These are phyloP conservation scores for Amanita phalloides DNA, from an alignment of 768 basidiomycete species.

Conservation along the genomic window DNA sequence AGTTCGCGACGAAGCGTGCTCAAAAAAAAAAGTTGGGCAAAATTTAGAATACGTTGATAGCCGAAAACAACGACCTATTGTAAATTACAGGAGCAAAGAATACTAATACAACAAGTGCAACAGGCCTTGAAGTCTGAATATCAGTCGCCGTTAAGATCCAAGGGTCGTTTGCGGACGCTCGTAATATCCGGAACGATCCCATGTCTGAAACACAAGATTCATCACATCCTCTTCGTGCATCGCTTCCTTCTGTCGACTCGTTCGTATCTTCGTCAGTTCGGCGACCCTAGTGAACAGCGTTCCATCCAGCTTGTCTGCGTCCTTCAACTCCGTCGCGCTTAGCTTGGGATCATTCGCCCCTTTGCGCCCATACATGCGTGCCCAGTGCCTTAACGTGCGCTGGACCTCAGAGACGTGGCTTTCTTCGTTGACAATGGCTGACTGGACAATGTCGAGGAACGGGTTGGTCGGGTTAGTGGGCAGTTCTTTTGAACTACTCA, in stretches of 20 bases:
- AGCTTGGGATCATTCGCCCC: not conserved
- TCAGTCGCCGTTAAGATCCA: no score
- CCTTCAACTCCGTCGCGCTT: conserved; percentile 24
- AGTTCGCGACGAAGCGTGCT: no score
- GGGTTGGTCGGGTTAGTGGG: conserved; percentile 28
- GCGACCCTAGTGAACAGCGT: conserved; percentile 47
- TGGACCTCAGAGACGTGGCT: conserved; percentile 40
- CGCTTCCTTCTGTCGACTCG: conserved; percentile 13
- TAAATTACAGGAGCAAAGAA: no score
- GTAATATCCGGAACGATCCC: conserved; percentile 17
- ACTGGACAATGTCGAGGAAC: conserved; percentile 45
- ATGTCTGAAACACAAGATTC: conserved; percentile 7
- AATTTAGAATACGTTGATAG: no score
- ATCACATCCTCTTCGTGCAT: conserved; percentile 13
- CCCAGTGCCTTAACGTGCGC: conserved; percentile 43
- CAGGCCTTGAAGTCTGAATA: no score
- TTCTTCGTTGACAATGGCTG: conserved; percentile 42
- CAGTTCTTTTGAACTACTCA: conserved; percentile 7
- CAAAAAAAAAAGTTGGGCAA: no score
- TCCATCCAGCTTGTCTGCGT: conserved; percentile 41
- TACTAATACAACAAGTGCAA: no score
- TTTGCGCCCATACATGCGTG: conserved; percentile 31
- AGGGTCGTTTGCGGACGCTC: not conserved
- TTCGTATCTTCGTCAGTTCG: conserved; percentile 31
- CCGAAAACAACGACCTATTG: no score